Conservation (phyloP, 2,329 filamentous ascomycete species). For the Volutella citrinella region DNA sequence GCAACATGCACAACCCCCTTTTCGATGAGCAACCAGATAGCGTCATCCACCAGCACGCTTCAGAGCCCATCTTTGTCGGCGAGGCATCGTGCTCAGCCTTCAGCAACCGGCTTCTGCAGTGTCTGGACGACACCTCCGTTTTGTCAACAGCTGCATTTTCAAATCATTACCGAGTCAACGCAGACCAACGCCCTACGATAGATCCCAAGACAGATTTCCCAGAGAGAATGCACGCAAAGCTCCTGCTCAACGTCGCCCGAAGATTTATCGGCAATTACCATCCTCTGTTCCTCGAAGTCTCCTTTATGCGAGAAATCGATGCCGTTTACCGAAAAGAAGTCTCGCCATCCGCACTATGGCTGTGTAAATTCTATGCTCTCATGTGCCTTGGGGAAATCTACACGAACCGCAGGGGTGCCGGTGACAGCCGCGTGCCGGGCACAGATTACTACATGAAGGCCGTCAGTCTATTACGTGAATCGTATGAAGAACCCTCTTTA, state of each 20-base stretch:
- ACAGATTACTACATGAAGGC: conserved; percentile 41
- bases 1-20: conserved; percentile 25
- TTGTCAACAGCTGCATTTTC: conserved; percentile 25
- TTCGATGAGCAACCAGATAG: conserved; percentile 22
- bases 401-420: conserved; percentile 32
- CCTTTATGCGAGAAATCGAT: conserved; percentile 35
- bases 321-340: conserved; percentile 32
- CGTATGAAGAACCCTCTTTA: conserved; percentile 40
- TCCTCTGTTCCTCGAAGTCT: conserved; percentile 32
- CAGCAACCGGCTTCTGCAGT: conserved; percentile 26
- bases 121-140: conserved; percentile 24
- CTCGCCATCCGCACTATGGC: conserved; percentile 26
- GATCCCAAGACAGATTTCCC: conserved; percentile 17
- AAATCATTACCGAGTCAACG: conserved; percentile 21
- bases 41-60: conserved; percentile 13
- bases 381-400: conserved; percentile 45
- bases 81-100: conserved; percentile 30
- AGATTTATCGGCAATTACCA: conserved; percentile 31
- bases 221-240: conserved; percentile 27
- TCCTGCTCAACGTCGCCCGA: conserved; percentile 26
- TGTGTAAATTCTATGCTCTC: conserved; percentile 42
- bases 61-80: conserved; percentile 26
- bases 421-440: conserved; percentile 34
- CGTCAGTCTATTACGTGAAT: conserved; percentile 37
- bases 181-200: neutral